These are phyloP conservation scores for Halophytophthora batemanensis DNA, from an alignment of 352 stramenopile genomes.

Conservation along the genomic window DNA sequence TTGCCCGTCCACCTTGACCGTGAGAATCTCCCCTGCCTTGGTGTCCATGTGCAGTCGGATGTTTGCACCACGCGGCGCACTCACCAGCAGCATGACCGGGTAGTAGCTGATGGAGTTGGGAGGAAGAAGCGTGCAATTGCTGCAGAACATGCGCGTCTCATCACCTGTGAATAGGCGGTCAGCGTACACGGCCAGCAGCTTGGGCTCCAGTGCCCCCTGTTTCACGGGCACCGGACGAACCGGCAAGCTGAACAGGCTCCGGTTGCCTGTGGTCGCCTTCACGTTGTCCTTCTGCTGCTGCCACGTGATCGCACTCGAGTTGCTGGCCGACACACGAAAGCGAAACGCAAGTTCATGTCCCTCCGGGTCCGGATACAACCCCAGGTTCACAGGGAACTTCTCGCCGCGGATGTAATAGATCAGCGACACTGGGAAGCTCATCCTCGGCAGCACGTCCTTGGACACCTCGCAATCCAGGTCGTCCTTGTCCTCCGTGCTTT, in stretches of 20 bases:
- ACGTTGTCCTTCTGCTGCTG: slow-evolving; percentile 55
- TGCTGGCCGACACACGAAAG: slow-evolving; percentile 49
- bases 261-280: slow-evolving; percentile 55
- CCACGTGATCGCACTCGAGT: slow-evolving; percentile 46
- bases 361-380: slow-evolving; percentile 22
- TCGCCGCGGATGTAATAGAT: slow-evolving; percentile 76
- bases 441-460: slow-evolving; percentile 28
- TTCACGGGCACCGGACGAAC: slow-evolving; percentile 35
- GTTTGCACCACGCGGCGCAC: slow-evolving; percentile 38
- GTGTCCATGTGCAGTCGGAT: slow-evolving; percentile 68
- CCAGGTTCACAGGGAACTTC: slow-evolving; percentile 73
- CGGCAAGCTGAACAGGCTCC: slow-evolving; percentile 65
- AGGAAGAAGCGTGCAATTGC: slow-evolving; percentile 74
- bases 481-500: slow-evolving; percentile 8
- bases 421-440: slow-evolving; percentile 71
- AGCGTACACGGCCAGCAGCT: slow-evolving; percentile 61
- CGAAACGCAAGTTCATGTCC: slow-evolving; percentile 35
- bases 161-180: slow-evolving; percentile 75
- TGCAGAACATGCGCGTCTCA: slow-evolving; percentile 75
- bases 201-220: slow-evolving; percentile 15
- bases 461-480: slow-evolving; percentile 20
- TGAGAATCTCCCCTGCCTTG: slow-evolving; percentile 44
- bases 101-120: slow-evolving; percentile 57
- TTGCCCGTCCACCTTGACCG: slow-evolving; percentile 62
- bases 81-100: slow-evolving; percentile 50